A percentile compares a stretch with the other conserved stretches of the same genome.
phyloP scores from a whole-genome alignment of 2,329 filamentous ascomycete species.

The Reticulascus tulasneorum region DNA sequence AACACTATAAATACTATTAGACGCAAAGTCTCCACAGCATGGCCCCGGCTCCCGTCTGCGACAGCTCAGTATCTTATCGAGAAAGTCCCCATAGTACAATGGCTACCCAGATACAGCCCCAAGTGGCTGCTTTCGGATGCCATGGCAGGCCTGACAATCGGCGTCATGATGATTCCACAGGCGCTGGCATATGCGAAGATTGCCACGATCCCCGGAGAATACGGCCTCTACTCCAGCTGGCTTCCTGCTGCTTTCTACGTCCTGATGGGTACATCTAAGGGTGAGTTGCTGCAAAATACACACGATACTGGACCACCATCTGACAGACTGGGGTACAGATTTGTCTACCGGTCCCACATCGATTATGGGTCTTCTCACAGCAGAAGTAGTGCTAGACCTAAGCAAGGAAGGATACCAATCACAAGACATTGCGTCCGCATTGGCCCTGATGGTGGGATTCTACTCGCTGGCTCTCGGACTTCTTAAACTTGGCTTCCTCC shows the following conservation, averaged over 20 bases:
- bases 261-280: slow-evolving; percentile 60
- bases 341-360: slow-evolving; percentile 62
- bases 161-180: slow-evolving; percentile 58
- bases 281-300: slow-evolving; percentile 23
- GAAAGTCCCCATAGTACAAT: slow-evolving; percentile 59
- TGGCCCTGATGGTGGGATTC: slow-evolving; percentile 61
- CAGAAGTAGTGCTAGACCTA: slow-evolving; percentile 54
- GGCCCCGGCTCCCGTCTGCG: slow-evolving; percentile 43
- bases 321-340: slow-evolving; percentile 31
- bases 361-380: slow-evolving; percentile 59
- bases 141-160: slow-evolving; percentile 58
- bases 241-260: slow-evolving; percentile 53
- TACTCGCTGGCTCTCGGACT: slow-evolving; percentile 57
- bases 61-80: slow-evolving; percentile 52
- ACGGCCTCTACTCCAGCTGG: slow-evolving; percentile 58
- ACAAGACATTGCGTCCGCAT: slow-evolving; percentile 54
- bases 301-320: neutral
- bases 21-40: slow-evolving; percentile 23
- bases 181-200: slow-evolving; percentile 60
- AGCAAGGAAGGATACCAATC: slow-evolving; percentile 45
- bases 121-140: slow-evolving; percentile 59
- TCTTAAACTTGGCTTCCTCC: slow-evolving; percentile 59
- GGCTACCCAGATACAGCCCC: slow-evolving; percentile 58
- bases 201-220: slow-evolving; percentile 56
- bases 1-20: slow-evolving; percentile 29